Percentiles rank a stretch among this genome's conserved stretches.
Conservation (phyloP, 2,329 filamentous ascomycete genomes). For the Metarhizium rileyi region DNA sequence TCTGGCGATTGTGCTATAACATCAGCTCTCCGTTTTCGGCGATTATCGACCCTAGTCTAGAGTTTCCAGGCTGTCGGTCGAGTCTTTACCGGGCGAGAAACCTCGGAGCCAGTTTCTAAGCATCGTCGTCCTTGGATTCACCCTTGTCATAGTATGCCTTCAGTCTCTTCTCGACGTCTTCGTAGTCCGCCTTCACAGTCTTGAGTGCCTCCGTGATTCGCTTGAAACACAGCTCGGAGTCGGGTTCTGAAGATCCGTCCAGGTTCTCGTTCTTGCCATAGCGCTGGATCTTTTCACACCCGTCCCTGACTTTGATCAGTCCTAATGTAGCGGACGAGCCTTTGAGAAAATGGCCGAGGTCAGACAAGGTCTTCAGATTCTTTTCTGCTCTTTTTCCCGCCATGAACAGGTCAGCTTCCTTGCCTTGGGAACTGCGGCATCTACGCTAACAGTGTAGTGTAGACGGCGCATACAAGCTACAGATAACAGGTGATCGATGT, state of each 20-base stretch:
- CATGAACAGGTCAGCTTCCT: neutral
- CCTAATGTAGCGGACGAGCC: constrained; percentile 93
- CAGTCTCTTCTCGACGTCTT: constrained; percentile 61
- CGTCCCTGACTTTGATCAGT: constrained; percentile 80
- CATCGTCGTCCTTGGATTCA: constrained; percentile 11
- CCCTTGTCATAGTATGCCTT: constrained; percentile 49
- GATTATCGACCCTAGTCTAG: neutral
- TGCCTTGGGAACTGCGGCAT: neutral
- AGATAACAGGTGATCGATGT: neutral
- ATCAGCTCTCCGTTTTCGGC: neutral
- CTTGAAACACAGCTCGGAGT: constrained; percentile 58
- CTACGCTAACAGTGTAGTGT: neutral
- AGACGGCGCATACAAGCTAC: neutral
- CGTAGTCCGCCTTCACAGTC: constrained; percentile 67
- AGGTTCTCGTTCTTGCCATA: constrained; percentile 77
- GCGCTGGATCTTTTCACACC: constrained; percentile 94
- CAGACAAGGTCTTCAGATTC: constrained; percentile 66
- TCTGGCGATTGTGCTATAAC: neutral
- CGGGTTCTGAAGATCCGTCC: constrained; percentile 56
- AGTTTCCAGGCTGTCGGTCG: neutral
- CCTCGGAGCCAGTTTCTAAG: constrained; percentile 7
- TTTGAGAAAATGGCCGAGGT: constrained; percentile 91
- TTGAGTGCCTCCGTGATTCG: constrained; percentile 61
- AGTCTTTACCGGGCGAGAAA: neutral
- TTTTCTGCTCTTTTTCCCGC: constrained; percentile 45